Percentiles rank a stretch among this genome's conserved stretches.
These are phyloP conservation scores for Globisporangium splendens DNA, from an alignment of 352 stramenopile species.

Conservation along the genomic window DNA sequence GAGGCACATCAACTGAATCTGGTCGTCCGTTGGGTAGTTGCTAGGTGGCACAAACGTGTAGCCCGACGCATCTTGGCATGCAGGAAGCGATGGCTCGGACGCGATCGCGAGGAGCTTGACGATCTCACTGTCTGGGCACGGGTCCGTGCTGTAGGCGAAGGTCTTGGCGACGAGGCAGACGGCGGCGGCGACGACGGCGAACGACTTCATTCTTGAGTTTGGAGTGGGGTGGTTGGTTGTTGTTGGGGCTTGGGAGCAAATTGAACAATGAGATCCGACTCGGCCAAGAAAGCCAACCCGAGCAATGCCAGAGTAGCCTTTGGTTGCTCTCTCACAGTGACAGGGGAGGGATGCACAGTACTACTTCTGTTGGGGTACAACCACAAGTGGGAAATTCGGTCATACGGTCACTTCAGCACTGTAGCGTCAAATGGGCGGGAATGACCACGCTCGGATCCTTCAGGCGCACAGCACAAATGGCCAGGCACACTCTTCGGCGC, in stretches of 20 bases:
- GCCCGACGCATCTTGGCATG: slow-evolving; percentile 18
- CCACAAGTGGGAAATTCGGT: too few species aligned
- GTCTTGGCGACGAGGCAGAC: slow-evolving; percentile 24
- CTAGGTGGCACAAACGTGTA: slow-evolving; percentile 32
- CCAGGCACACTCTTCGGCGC: not conserved
- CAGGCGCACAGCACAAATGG: not conserved
- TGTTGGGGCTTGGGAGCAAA: slow-evolving; percentile 30
- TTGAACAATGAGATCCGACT: slow-evolving; percentile 31
- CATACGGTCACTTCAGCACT: too few species aligned
- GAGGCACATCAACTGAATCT: slow-evolving; percentile 37
- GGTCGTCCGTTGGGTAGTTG: slow-evolving; percentile 22
- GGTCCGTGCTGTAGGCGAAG: slow-evolving; percentile 24
- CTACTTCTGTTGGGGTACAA: too few species aligned
- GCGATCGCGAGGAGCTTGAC: slow-evolving; percentile 27
- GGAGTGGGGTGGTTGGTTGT: slow-evolving; percentile 12
- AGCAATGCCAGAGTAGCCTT: not conserved
- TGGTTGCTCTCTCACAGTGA: too few species aligned
- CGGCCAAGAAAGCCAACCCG: not conserved
- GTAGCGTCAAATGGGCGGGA: too few species aligned
- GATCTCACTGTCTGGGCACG: slow-evolving; percentile 26
- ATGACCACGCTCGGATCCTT: not conserved
- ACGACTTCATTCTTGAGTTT: slow-evolving; percentile 33
- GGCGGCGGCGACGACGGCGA: slow-evolving; percentile 20
- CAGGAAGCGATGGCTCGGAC: slow-evolving; percentile 5
- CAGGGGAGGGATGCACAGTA: too few species aligned